Conservation (phyloP, 1,284 basidiomycete species). For the Cutaneotrichosporon dermatis region DNA sequence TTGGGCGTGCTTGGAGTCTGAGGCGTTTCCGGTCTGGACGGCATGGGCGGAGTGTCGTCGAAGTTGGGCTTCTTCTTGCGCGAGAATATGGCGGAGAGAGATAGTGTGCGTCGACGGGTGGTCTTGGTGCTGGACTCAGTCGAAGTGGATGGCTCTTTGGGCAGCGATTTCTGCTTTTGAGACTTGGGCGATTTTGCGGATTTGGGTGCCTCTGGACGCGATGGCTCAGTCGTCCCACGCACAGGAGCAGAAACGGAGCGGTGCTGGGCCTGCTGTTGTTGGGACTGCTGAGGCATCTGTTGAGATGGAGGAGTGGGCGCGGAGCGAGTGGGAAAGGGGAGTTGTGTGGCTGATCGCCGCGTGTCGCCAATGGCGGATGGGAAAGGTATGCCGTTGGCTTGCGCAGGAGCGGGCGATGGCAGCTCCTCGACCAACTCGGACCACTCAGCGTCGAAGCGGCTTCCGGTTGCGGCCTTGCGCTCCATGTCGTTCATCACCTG, state of each 20-base stretch:
- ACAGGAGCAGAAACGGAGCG: neutral
- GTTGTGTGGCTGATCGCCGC: no score
- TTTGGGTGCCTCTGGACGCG: neutral
- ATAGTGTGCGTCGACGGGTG: conserved; percentile 11
- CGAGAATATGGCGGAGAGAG: conserved; percentile 14
- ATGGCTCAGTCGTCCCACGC: neutral
- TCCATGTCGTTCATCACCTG: conserved; percentile 2
- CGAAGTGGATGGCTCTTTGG: neutral
- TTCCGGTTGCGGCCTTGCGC: neutral
- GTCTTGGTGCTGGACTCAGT: neutral
- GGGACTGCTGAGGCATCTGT: neutral
- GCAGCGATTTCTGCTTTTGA: conserved; percentile 2
- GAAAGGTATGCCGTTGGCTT: neutral
- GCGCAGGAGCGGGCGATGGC: neutral
- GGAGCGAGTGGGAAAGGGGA: neutral
- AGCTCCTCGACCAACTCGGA: conserved; percentile 1
- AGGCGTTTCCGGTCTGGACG: conserved; percentile 3
- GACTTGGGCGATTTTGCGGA: conserved; percentile 1
- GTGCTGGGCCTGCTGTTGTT: neutral
- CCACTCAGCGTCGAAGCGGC: conserved; percentile 8
- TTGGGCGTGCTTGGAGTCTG: neutral
- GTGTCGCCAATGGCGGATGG: neutral
- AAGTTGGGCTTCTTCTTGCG: conserved; percentile 9
- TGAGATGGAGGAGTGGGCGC: neutral
- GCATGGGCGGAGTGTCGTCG: conserved; percentile 6